These are phyloP conservation scores for Entophlyctis luteolus DNA, from an alignment of 192 early-diverging fungal species.

Conservation along the genomic window DNA sequence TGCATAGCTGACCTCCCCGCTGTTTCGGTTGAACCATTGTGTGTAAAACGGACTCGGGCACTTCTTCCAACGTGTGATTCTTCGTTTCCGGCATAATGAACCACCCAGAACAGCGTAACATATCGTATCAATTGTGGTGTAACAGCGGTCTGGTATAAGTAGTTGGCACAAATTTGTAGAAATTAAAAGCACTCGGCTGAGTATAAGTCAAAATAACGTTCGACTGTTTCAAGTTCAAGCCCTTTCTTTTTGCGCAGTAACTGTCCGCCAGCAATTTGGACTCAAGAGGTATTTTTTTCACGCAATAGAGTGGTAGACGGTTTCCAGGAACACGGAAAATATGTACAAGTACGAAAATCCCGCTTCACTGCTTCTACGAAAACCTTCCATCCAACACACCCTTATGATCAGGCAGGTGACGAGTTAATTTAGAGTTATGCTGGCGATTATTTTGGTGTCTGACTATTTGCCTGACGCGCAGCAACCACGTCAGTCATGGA, in stretches of 20 bases:
- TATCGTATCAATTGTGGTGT: not conserved
- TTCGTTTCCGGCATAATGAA: constrained; percentile 70
- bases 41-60: constrained; percentile 37
- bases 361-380: too few relatives aligned
- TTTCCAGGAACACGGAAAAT: too few relatives aligned
- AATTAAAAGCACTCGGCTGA: not conserved
- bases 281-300: not conserved
- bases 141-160: not conserved
- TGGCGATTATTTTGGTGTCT: too few relatives aligned
- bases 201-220: not conserved
- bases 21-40: not conserved
- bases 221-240: not conserved
- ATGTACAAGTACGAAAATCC: too few relatives aligned
- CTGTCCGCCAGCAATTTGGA: not conserved
- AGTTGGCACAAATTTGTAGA: not conserved
- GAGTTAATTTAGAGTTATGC: too few relatives aligned
- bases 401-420: too few relatives aligned
- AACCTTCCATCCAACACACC: too few relatives aligned
- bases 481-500: too few relatives aligned
- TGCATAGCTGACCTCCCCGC: not conserved
- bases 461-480: too few relatives aligned
- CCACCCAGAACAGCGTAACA: not conserved
- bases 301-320: too few relatives aligned
- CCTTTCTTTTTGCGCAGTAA: not conserved
- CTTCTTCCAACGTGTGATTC: constrained; percentile 78